Percentiles rank a stretch among this genome's conserved stretches.
Evolutionary conservation across 2,329 filamentous ascomycete genomes (phyloP).

Genomic region (Boeremia lycopersici): DNA sequence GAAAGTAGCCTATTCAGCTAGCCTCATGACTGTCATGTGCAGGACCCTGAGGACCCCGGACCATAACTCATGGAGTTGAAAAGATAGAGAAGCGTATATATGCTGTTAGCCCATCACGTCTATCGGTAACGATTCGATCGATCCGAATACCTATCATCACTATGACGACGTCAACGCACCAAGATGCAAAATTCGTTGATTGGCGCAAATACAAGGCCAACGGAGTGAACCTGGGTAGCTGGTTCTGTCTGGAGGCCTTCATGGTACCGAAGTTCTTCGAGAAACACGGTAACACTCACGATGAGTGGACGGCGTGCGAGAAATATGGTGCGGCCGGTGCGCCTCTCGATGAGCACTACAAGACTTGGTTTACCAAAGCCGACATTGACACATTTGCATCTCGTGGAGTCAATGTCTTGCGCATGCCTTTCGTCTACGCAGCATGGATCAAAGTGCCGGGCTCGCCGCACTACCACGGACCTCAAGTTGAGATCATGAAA

Average conservation of each 20-base stretch:
- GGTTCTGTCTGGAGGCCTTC: constrained; percentile 25
- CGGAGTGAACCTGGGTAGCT: constrained; percentile 36
- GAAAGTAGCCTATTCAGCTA: too few relatives aligned
- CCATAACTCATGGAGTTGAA: background rate
- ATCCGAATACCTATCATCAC: background rate
- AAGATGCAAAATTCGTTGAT: background rate
- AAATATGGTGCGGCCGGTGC: constrained; percentile 34
- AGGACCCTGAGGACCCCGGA: background rate
- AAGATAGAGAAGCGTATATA: background rate
- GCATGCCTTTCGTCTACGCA: constrained; percentile 7
- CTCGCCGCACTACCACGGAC: constrained; percentile 4
- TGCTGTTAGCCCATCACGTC: background rate
- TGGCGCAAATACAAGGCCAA: constrained; percentile 18
- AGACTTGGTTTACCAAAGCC: constrained; percentile 27
- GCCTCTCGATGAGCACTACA: constrained; percentile 37
- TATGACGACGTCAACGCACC: background rate
- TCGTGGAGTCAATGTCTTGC: background rate
- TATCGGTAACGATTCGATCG: background rate
- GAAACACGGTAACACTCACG: constrained; percentile 20
- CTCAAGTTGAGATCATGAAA: constrained; percentile 8
- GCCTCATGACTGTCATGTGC: background rate
- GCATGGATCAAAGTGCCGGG: constrained; percentile 13
- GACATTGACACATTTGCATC: constrained; percentile 9
- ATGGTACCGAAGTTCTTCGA: constrained; percentile 9
- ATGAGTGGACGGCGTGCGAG: constrained; percentile 44